Evolutionary conservation across 2,329 filamentous ascomycete species (phyloP).

Genomic region (Metarhizium brunneum): DNA sequence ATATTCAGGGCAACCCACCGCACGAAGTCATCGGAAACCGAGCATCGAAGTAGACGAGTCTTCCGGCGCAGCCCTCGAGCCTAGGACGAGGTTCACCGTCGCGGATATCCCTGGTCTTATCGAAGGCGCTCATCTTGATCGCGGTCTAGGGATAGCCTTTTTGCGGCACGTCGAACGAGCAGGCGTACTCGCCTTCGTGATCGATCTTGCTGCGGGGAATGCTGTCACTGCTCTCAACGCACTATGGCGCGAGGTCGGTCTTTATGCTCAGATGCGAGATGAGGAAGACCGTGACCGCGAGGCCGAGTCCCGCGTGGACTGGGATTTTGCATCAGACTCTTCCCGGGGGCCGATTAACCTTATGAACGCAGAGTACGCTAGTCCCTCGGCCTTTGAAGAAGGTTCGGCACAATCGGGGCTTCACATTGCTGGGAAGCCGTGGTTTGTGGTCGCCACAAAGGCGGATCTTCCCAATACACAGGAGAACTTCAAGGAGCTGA

Average conservation of each 20-base stretch:
- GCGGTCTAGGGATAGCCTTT: constrained; percentile 84
- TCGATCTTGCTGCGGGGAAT: constrained; percentile 75
- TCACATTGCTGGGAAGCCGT: constrained; percentile 88
- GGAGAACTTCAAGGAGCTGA: constrained; percentile 63
- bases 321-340: constrained; percentile 44
- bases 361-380: constrained; percentile 12
- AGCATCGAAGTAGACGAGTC: not conserved
- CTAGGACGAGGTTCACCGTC: constrained; percentile 76
- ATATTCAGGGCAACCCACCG: constrained; percentile 62
- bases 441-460: constrained; percentile 94
- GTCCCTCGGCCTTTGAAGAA: constrained; percentile 1
- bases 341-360: constrained; percentile 16
- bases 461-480: constrained; percentile 74
- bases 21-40: constrained; percentile 22
- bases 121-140: constrained; percentile 84
- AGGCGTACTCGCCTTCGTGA: constrained; percentile 83
- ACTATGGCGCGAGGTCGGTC: constrained; percentile 82
- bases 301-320: constrained; percentile 45
- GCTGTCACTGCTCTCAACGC: constrained; percentile 69
- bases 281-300: constrained; percentile 61
- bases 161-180: constrained; percentile 91
- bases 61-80: constrained; percentile 35
- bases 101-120: constrained; percentile 94
- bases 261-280: constrained; percentile 74
- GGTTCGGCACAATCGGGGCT: constrained; percentile 28